These are phyloP conservation scores for Colletotrichum cordylinicola DNA, from an alignment of 2,329 filamentous ascomycete species.

Conservation along the genomic window DNA sequence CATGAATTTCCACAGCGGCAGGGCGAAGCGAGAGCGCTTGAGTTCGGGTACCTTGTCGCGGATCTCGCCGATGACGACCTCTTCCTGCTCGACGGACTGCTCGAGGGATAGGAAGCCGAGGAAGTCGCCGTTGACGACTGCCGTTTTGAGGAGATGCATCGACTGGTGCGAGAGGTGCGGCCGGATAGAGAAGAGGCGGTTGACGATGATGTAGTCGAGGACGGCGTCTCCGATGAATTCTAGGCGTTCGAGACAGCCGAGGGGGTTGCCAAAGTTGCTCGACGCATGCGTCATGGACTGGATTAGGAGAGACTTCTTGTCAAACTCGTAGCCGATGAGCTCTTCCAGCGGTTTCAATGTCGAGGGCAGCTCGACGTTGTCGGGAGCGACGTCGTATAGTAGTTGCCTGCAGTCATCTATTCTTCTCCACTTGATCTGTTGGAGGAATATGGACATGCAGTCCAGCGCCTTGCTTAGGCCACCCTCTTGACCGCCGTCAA, in stretches of 20 bases:
- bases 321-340: conserved; percentile 76
- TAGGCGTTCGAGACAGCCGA: conserved; percentile 70
- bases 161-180: conserved; percentile 51
- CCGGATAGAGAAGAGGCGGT: conserved; percentile 56
- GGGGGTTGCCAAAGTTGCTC: conserved; percentile 46
- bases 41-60: conserved; percentile 20
- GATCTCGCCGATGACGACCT: conserved; percentile 23
- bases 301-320: conserved; percentile 69
- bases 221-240: conserved; percentile 90
- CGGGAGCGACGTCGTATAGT: conserved; percentile 48
- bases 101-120: conserved; percentile 79
- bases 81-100: conserved; percentile 33
- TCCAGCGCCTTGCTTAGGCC: conserved; percentile 66
- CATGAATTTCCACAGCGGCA: conserved; percentile 74
- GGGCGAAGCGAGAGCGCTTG: conserved; percentile 10
- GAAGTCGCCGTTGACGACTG: conserved; percentile 81
- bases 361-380: conserved; percentile 38
- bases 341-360: conserved; percentile 61
- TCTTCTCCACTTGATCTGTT: conserved; percentile 60
- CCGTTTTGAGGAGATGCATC: conserved; percentile 81
- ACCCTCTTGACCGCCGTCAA: conserved; percentile 74
- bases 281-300: conserved; percentile 86
- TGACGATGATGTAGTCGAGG: conserved; percentile 78
- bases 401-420: conserved; percentile 43
- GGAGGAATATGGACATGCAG: conserved; percentile 72